These are phyloP conservation scores for Saccharomyces eubayanus DNA, from an alignment of 805 yeast species.

Conservation along the genomic window DNA sequence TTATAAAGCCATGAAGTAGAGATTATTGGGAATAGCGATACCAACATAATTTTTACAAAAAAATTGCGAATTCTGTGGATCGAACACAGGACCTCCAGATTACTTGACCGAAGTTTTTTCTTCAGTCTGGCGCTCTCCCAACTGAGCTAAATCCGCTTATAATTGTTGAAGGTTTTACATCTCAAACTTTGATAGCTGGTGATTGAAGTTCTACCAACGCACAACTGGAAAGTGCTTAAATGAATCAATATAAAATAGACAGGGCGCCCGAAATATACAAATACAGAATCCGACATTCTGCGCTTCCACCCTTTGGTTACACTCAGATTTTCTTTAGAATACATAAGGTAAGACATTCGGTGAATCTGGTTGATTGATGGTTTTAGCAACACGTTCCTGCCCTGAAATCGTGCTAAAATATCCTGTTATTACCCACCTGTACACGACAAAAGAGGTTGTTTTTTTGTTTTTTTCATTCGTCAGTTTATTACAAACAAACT, in stretches of 20 bases:
- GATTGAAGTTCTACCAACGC: too few species aligned
- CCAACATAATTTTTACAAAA: conserved; percentile 6
- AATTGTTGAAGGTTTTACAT: conserved; percentile 35
- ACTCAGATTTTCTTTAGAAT: too few species aligned
- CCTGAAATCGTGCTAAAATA: too few species aligned
- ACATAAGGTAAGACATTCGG: neutral
- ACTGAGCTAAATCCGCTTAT: conserved; percentile 37
- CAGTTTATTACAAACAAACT: neutral
- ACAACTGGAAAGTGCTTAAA: conserved; percentile 56
- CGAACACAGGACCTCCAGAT: conserved; percentile 82
- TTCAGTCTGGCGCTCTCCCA: conserved; percentile 41
- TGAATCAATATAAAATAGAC: neutral
- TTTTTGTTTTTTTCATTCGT: too few species aligned
- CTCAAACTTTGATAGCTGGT: too few species aligned
- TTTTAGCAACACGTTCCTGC: neutral
- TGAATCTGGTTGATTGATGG: neutral
- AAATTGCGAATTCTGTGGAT: conserved; percentile 64
- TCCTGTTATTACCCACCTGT: too few species aligned
- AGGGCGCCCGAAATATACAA: neutral
- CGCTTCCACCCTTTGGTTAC: too few species aligned
- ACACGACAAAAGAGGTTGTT: too few species aligned
- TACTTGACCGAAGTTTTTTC: conserved; percentile 23
- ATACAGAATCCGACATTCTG: too few species aligned
- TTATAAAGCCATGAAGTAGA: neutral
- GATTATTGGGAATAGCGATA: conserved; percentile 1